Conservation (phyloP, 2,329 filamentous ascomycete genomes). For the Apiospora phragmitis region DNA sequence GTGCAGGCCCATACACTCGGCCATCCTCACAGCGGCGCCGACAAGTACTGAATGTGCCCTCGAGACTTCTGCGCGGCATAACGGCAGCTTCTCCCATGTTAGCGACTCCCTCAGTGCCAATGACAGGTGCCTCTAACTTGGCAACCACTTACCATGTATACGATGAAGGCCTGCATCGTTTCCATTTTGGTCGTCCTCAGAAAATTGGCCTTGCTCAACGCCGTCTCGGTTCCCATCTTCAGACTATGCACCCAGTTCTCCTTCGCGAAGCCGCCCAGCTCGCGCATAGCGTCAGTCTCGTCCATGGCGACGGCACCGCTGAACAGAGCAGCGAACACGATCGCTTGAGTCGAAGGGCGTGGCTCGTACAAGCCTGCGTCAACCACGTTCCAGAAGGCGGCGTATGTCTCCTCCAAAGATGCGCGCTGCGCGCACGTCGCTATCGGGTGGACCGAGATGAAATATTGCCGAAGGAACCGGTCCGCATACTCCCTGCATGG, state of each 20-base stretch:
- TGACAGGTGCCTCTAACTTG: background rate
- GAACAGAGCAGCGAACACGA: constrained; percentile 70
- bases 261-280: constrained; percentile 57
- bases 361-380: constrained; percentile 58
- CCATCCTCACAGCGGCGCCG: constrained; percentile 70
- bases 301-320: constrained; percentile 68
- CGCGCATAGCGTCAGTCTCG: constrained; percentile 49
- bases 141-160: constrained; percentile 62
- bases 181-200: constrained; percentile 70
- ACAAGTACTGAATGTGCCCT: constrained; percentile 72
- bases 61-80: constrained; percentile 72
- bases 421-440: constrained; percentile 68
- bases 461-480: constrained; percentile 66
- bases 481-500: constrained; percentile 60
- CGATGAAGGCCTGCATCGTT: constrained; percentile 74
- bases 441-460: constrained; percentile 66
- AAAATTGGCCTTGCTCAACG: constrained; percentile 69
- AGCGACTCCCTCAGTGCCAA: background rate
- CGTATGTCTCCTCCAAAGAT: constrained; percentile 65
- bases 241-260: constrained; percentile 60
- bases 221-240: constrained; percentile 65
- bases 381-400: constrained; percentile 65
- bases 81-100: constrained; percentile 54
- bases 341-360: constrained; percentile 62
- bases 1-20: constrained; percentile 77